phyloP scores from a whole-genome alignment of 2,329 filamentous ascomycete genomes.

The Fusarium marasasianum region DNA sequence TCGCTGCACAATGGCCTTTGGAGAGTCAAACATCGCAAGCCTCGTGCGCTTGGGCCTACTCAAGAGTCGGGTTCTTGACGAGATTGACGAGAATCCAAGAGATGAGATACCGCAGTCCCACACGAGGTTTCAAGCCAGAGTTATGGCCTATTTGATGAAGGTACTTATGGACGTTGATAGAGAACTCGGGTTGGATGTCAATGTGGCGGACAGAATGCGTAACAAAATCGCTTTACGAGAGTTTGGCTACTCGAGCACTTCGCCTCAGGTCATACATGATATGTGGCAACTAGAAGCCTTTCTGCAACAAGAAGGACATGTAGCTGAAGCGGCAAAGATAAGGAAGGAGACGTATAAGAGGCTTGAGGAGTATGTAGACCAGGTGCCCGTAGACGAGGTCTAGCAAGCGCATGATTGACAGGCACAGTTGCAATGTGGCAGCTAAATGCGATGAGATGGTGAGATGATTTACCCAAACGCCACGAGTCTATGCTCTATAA shows the following conservation, averaged over 20 bases:
- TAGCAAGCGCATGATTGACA: background rate
- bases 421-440: background rate
- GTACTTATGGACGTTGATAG: slow-evolving; percentile 3
- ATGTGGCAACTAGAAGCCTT: slow-evolving; percentile 13
- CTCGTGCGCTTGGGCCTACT: background rate
- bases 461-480: slow-evolving; percentile 21
- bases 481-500: slow-evolving; percentile 34
- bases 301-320: background rate
- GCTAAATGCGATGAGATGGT: background rate
- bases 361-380: slow-evolving; percentile 6
- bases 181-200: background rate
- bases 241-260: background rate
- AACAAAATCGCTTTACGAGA: slow-evolving; percentile 9
- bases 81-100: background rate
- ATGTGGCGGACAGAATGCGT: slow-evolving; percentile 11
- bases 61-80: slow-evolving; percentile 7
- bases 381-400: background rate
- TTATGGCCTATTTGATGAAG: slow-evolving; percentile 15
- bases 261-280: slow-evolving; percentile 15
- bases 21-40: background rate
- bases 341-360: slow-evolving; percentile 2
- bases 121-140: background rate
- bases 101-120: background rate
- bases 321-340: background rate
- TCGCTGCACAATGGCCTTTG: slow-evolving; percentile 1